Conservation (phyloP, 352 stramenopile species). For the Phytophthora aleatoria region DNA sequence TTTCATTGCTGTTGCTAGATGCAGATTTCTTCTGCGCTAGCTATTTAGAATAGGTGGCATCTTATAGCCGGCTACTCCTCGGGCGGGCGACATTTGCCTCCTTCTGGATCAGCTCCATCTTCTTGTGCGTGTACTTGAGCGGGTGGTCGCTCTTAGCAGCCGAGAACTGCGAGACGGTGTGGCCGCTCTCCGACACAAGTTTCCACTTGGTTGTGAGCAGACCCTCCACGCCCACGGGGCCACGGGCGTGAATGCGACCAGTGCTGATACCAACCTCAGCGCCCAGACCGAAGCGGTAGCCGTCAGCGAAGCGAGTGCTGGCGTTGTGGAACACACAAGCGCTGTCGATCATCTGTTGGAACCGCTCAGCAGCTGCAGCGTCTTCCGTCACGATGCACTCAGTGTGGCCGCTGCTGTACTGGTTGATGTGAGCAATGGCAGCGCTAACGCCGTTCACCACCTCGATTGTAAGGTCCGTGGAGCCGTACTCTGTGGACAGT, state of each 20-base stretch:
- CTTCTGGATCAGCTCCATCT: constrained; percentile 72
- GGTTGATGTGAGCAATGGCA: constrained; percentile 96
- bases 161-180: constrained; percentile 81
- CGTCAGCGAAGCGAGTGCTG: constrained; percentile 95
- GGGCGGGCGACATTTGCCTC: constrained; percentile 63
- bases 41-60: constrained; percentile 9
- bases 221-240: constrained; percentile 96
- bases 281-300: constrained; percentile 97
- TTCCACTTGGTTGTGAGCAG: constrained; percentile 99
- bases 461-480: constrained; percentile 94
- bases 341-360: constrained; percentile 92
- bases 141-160: constrained; percentile 38
- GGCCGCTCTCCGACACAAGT: constrained; percentile 84
- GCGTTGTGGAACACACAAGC: constrained; percentile 99
- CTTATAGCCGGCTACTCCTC: constrained; percentile 75
- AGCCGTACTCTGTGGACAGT: constrained; percentile 95
- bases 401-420: constrained; percentile 96
- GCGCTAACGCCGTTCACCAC: constrained; percentile 90
- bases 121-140: constrained; percentile 82
- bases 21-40: constrained; percentile 7
- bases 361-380: constrained; percentile 64
- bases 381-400: constrained; percentile 97
- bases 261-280: constrained; percentile 98
- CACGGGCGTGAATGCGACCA: constrained; percentile 96
- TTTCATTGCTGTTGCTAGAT: constrained; percentile 6